Evolutionary conservation across 768 basidiomycete genomes (phyloP), one percentile per base, ranked within the genome.

Genomic region (Boletales sp.): DNA sequence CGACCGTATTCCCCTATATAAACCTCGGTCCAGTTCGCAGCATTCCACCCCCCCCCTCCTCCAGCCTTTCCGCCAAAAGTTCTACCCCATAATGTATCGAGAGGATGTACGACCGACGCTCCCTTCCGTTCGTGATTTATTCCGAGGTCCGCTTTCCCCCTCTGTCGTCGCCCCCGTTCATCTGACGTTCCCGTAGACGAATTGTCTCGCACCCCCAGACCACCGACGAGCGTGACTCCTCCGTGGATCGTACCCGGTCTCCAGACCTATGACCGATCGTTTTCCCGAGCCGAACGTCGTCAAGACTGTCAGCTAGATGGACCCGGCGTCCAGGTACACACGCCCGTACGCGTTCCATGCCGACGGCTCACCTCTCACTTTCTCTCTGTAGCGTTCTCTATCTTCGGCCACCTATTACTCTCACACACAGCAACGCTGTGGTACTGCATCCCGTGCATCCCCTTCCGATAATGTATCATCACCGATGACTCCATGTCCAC

Each of bases 41-140:
- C 49, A 48, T 46, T 38, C 24, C 38, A 18, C 37, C 51, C 51
- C 43, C 41, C 48, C 51, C 51, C 43, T 40, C 48, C 48, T 53
- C 50, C 48, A 53, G 48, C 36, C 40, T 18, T 47, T 50, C 48
- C 47, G 36, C 62, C 51, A 53, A 39, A 39, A 21, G 10, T 62
- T 48, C 54, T 67, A 66, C 60, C 58, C 54, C 52, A 56, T 46
- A 53, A 48, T 41, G 21, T 51, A 48, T 45, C 57, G 59, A 49
- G 68, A 66, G 8, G 56, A 59, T 31, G 27, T 44, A 27, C 78
- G 84, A 39, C 82, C 83, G 47, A 84, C 80, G 14, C 81, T 88
- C 51, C 86, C 86, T 36, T 77, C 84, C 41, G 86, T 88, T 48
- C 81, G 83, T 43, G 82, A 84, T 65, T 68, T 87, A 51, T 83